These are phyloP conservation scores for Penicillium brevicompactum DNA, from an alignment of 2,329 filamentous ascomycete genomes.

Conservation along the genomic window DNA sequence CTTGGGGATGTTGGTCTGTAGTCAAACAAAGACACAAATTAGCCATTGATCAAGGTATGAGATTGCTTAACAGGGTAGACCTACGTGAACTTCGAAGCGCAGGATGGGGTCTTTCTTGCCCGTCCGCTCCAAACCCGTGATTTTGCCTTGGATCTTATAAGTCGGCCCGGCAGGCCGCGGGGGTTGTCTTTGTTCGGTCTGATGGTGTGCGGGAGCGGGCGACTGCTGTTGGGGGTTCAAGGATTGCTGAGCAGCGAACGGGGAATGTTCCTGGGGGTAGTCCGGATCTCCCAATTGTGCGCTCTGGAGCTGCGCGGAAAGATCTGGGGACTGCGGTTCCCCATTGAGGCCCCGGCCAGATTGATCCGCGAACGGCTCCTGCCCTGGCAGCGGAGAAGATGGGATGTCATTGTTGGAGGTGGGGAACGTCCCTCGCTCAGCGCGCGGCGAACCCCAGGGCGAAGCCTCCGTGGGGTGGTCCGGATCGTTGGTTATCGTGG, in stretches of 20 bases:
- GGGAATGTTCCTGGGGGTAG: conserved; percentile 39
- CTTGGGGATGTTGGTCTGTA: conserved; percentile 93
- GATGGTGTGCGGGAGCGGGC: conserved; percentile 52
- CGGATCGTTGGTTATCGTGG: conserved; percentile 58
- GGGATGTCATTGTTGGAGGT: conserved; percentile 41
- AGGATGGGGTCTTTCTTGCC: conserved; percentile 95
- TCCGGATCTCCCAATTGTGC: conserved; percentile 43
- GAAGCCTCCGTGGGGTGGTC: conserved; percentile 61
- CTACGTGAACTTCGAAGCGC: conserved; percentile 93
- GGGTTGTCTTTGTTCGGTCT: conserved; percentile 41
- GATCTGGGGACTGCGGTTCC: conserved; percentile 44
- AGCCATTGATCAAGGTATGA: conserved; percentile 7
- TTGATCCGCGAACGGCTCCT: conserved; percentile 38
- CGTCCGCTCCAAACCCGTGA: conserved; percentile 87
- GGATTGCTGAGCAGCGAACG: conserved; percentile 41
- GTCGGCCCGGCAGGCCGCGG: conserved; percentile 60
- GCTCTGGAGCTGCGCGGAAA: conserved; percentile 45
- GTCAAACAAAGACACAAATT: not conserved
- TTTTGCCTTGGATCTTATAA: conserved; percentile 89
- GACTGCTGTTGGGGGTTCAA: conserved; percentile 42
- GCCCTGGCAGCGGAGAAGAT: conserved; percentile 44
- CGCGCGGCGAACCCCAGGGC: conserved; percentile 65
- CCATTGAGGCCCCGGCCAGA: conserved; percentile 24
- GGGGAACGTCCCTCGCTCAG: conserved; percentile 47
- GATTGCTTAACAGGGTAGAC: conserved; percentile 33